Evolutionary conservation across 345 rosid species (phyloP).

Genomic region (Citrus unshiu): DNA sequence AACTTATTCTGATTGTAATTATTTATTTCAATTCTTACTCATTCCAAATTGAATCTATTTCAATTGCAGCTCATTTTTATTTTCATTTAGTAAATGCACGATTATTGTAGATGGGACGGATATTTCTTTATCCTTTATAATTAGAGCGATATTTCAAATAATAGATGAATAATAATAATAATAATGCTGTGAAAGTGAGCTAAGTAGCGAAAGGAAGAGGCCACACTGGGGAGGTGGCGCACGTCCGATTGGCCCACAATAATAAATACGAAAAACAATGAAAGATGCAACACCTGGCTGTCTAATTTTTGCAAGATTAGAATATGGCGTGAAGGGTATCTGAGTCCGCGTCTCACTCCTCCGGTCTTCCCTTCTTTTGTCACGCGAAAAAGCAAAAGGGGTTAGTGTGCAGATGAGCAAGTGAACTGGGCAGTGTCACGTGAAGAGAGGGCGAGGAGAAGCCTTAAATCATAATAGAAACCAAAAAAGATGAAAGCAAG

Average conservation of each 20-base stretch:
- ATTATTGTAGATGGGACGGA: no score
- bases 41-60: no score
- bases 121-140: no score
- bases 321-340: background rate
- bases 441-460: constrained; percentile 6
- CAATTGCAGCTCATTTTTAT: accelerated
- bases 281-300: constrained; percentile 4
- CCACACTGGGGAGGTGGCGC: background rate
- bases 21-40: accelerated
- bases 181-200: no score
- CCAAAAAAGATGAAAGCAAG: background rate
- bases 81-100: no score
- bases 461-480: background rate
- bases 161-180: background rate
- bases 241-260: constrained; percentile 3
- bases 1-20: no score
- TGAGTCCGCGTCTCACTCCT: background rate
- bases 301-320: background rate
- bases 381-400: background rate
- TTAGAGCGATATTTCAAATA: background rate
- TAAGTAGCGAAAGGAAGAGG: background rate
- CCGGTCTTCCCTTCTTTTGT: background rate
- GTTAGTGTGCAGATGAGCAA: background rate
- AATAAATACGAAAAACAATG: background rate
- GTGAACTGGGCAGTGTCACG: constrained; percentile 22